phyloP scores from a whole-genome alignment of 331 rosid genomes.

The Cydonia oblonga region DNA sequence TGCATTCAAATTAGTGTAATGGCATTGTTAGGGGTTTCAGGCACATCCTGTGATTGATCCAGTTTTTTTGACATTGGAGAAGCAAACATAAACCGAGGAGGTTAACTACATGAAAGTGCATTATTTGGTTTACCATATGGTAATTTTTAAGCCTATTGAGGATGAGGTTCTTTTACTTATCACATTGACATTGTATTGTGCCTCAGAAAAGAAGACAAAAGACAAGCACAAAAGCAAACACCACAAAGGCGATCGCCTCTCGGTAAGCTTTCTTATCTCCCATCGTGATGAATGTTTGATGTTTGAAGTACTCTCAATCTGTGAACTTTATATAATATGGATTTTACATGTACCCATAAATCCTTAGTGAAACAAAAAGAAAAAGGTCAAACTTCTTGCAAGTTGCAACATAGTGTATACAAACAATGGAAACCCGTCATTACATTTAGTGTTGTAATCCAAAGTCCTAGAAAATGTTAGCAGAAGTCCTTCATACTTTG shows the following conservation, averaged over 20 bases:
- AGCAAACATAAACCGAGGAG: neutral
- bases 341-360: neutral
- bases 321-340: neutral
- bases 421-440: too few species aligned
- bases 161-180: slow-evolving; percentile 1
- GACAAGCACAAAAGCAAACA: slow-evolving; percentile 51
- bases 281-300: neutral
- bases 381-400: neutral
- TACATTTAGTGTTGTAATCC: neutral
- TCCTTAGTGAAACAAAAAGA: neutral
- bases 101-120: neutral
- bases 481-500: neutral
- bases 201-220: slow-evolving; percentile 63
- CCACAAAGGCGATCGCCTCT: slow-evolving; percentile 27
- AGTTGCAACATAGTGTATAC: too few species aligned
- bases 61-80: neutral
- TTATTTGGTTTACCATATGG: neutral
- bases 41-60: neutral
- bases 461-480: neutral
- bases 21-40: neutral
- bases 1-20: neutral
- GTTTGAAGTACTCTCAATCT: neutral
- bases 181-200: slow-evolving; percentile 10
- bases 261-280: slow-evolving; percentile 36
- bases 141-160: neutral